Base-by-base conservation (phyloP, 108 stramenopile genomes). In the Schizochytrium sp. region DNA sequence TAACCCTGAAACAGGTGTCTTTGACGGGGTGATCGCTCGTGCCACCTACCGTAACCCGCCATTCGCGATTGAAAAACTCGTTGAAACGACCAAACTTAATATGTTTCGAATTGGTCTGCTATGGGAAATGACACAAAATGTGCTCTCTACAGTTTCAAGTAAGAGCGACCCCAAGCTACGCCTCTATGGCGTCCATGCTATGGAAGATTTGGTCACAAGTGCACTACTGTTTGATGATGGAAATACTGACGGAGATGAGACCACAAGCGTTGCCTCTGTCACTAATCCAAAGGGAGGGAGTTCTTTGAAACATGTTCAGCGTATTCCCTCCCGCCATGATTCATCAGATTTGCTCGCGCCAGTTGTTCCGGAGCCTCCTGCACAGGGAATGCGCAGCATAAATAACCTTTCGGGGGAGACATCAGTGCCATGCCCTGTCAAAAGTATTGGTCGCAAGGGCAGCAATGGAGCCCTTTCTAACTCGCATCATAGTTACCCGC, bases 91-190 rank as follows among this genome's bases (percentile, higher is more conserved):
- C 28, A 83, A 83, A 28, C 76, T 83, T 8, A 83, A 83, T 40
- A 83, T 55, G 53, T 83, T 83, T 28, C 47, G 76, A n/a, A 83
- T 83, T 50, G 76, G 76, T 0, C 76, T 83, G 76, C 53, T 83
- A 1, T 83, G 76, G 76, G 76, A 83, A 42, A 83, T 83, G 76
- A 83, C 76, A n/a, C 76, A 83, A 42, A 83, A 83, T 83, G 76
- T 83, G 1, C 76, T 83, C 5, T 83, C 76, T 12, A 83, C 76
- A 0, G 76, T 83, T 0, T 47, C 76, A 0, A 83, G 76, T 53
- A 83, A 83, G 76, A 55, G 50, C 13, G 76, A 83, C 47, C 76
- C 76, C 17, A 83, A 83, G 28, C 28, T 83, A 53, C 76, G 76
- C 53, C 13, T 49, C 45, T 83, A 83, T 2, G 76, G 76, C 76